Conservation (phyloP, 352 stramenopile genomes). For the Phytophthora cactorum region DNA sequence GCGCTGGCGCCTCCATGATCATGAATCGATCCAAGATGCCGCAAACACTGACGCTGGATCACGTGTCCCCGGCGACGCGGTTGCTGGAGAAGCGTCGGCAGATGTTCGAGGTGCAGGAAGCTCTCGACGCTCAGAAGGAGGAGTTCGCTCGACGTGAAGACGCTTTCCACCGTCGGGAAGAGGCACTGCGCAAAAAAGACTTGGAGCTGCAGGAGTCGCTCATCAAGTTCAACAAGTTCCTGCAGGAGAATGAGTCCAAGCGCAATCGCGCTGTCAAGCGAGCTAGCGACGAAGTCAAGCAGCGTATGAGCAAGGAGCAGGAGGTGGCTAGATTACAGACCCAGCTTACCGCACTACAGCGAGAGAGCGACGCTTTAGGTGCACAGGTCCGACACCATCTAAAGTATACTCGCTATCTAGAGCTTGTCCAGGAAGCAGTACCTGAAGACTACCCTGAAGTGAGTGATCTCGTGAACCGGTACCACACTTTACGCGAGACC, state of each 20-base stretch:
- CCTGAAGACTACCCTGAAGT: constrained; percentile 94
- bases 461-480: constrained; percentile 91
- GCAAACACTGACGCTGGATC: constrained; percentile 91
- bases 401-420: constrained; percentile 90
- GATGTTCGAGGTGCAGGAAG: constrained; percentile 96
- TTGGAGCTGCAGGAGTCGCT: constrained; percentile 95
- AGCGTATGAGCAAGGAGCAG: constrained; percentile 90
- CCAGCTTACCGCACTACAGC: constrained; percentile 67
- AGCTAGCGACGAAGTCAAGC: constrained; percentile 92
- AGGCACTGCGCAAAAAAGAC: constrained; percentile 93
- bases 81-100: constrained; percentile 94
- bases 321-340: constrained; percentile 79
- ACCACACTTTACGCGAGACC: constrained; percentile 92
- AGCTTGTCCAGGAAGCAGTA: constrained; percentile 89
- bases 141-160: constrained; percentile 92
- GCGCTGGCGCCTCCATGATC: constrained; percentile 71
- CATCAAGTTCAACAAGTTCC: constrained; percentile 97
- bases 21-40: constrained; percentile 77
- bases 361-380: constrained; percentile 71
- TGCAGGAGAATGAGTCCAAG: constrained; percentile 95
- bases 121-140: constrained; percentile 94
- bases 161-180: constrained; percentile 93
- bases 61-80: constrained; percentile 92
- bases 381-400: constrained; percentile 79
- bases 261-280: constrained; percentile 93